Percentiles rank a stretch among this genome's conserved stretches.
Conservation (phyloP, 345 rosid genomes). For the Cochlearia excelsa region DNA sequence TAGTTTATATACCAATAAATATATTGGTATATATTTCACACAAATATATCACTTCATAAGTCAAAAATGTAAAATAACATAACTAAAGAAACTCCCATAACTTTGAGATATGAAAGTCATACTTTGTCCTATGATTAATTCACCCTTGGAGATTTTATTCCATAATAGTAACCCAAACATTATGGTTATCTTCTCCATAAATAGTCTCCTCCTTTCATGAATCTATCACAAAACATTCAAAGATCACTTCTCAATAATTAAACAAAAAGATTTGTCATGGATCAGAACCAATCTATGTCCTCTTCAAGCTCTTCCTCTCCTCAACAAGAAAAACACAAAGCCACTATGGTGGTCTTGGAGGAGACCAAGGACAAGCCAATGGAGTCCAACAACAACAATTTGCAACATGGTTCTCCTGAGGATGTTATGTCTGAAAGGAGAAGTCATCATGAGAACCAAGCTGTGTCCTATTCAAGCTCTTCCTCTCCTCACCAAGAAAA, state of each 20-base stretch:
- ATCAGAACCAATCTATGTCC: constrained; percentile 26
- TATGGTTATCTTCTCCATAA: constrained; percentile 16
- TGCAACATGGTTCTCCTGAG: constrained; percentile 7
- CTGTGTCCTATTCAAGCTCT: constrained; percentile 27
- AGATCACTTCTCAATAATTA: constrained; percentile 17
- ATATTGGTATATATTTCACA: too few species aligned
- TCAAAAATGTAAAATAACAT: not conserved
- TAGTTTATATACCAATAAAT: too few species aligned
- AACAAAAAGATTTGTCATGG: constrained; percentile 8
- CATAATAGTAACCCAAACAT: constrained; percentile 17
- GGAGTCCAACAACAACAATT: not conserved
- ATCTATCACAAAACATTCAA: constrained; percentile 26
- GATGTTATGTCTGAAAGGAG: too few species aligned
- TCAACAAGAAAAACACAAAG: not conserved
- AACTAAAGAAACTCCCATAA: constrained; percentile 25
- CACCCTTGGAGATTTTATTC: constrained; percentile 23
- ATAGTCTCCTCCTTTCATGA: constrained; percentile 17
- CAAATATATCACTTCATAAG: not conserved
- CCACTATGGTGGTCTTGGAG: not conserved
- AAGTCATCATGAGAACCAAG: constrained; percentile 10
- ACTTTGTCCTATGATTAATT: not conserved
- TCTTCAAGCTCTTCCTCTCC: constrained; percentile 26
- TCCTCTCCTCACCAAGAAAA: constrained; percentile 2
- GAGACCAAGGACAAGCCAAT: constrained; percentile 6
- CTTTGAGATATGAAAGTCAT: not conserved